These are phyloP conservation scores for Berkeleyomyces basicola DNA, from an alignment of 2,329 filamentous ascomycete species.

Conservation along the genomic window DNA sequence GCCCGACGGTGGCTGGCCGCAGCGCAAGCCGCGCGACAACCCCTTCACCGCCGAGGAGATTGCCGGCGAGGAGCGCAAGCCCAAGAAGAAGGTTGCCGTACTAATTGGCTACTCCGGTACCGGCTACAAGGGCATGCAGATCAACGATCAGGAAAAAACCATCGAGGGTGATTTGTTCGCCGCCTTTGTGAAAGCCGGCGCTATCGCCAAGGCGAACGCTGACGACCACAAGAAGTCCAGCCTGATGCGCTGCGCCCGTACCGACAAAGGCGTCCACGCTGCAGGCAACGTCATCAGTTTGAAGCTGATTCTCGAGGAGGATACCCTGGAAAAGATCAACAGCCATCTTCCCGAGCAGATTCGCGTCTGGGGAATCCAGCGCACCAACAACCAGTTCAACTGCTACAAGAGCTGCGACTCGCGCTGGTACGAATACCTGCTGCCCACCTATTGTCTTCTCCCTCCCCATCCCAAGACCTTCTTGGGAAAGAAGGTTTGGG, in stretches of 20 bases:
- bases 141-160: conserved; percentile 67
- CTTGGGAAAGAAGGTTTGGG: conserved; percentile 66
- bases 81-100: conserved; percentile 93
- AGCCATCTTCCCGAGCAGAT: conserved; percentile 72
- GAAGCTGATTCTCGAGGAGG: conserved; percentile 89
- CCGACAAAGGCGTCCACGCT: conserved; percentile 93
- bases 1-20: conserved; percentile 11
- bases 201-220: conserved; percentile 92
- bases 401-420: conserved; percentile 93
- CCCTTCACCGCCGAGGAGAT: conserved; percentile 62
- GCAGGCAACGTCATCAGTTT: conserved; percentile 89
- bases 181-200: conserved; percentile 77
- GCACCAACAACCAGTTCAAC: conserved; percentile 81
- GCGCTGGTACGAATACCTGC: conserved; percentile 90
- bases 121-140: conserved; percentile 95
- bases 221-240: conserved; percentile 94
- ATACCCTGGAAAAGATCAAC: conserved; percentile 83
- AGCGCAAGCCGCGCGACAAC: conserved; percentile 21
- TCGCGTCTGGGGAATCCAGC: conserved; percentile 81
- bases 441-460: conserved; percentile 82
- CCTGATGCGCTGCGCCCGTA: conserved; percentile 81
- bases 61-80: conserved; percentile 66
- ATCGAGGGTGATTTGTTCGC: conserved; percentile 92
- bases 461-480: conserved; percentile 83
- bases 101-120: conserved; percentile 91